Base-by-base conservation (phyloP, 768 basidiomycete genomes). In the Sporobolomyces roseus region DNA sequence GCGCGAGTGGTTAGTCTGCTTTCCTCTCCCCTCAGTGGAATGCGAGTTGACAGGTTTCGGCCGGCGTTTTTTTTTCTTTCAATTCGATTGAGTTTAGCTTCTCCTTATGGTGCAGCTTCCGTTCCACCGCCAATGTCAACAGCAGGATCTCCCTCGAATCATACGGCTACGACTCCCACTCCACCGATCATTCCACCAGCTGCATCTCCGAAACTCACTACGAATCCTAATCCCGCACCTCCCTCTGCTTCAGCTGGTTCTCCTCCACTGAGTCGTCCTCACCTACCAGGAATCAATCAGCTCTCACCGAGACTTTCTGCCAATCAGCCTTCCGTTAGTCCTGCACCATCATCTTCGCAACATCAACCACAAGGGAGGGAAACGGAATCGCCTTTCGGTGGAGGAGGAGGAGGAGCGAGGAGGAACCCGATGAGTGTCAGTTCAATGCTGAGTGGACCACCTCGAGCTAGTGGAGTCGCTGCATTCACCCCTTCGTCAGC, bases 341-440 rank as follows among this genome's bases (percentile, higher is more conserved):
- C 61, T 35, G 8, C 61, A 41, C 30, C 19, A 2, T 12, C 58
- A 9, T 12, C 21, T 36, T 38, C 36, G 19, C 41, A 52, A 38
- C 61, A 52, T n/a, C n/a, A n/a, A n/a, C n/a, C n/a, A n/a, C n/a
- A n/a, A 30, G 48, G 46, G 17, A 30, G 30, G 8, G n/a, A 49
- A 19, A 30, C 9, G 14, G 25, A 23, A 30, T 33, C 62, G 16
- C 45, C 58, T 29, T 60, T 17, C 23, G 58, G 58, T 4, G 29
- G 17, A 45, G 14, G 25, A 10, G n/a, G 25, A n/a, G 35, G 49
- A 29, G 30, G 38, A 29, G 41, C 51, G 62, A 51, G 61, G 29
- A 14, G 58, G 10, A 73, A 73, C 50, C 67, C 61, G 33, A 73
- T 73, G 71, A 63, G 61, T 23, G 71, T 73, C n/a, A 69, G 67